phyloP scores from a whole-genome alignment of 768 basidiomycete species.

The Mycena venus region DNA sequence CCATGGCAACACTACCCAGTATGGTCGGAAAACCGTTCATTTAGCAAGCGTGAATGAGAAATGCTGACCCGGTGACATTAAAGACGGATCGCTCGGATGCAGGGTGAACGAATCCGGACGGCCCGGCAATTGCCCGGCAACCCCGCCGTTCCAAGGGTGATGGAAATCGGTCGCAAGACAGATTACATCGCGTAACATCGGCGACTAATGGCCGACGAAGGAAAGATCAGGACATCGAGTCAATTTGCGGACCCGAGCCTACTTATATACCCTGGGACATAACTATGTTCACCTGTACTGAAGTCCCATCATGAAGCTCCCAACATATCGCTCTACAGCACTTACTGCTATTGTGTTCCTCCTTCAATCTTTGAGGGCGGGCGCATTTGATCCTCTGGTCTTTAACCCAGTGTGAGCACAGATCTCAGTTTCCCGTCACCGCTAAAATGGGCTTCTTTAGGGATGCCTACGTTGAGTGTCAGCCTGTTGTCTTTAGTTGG shows the following conservation, averaged over 20 bases:
- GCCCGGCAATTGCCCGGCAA: too few species aligned
- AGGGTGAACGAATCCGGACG: too few species aligned
- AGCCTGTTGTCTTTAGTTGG: slow-evolving; percentile 21
- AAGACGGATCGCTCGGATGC: too few species aligned
- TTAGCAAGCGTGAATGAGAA: too few species aligned
- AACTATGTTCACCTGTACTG: slow-evolving; percentile 4
- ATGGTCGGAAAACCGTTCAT: too few species aligned
- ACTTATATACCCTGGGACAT: slow-evolving; percentile 3
- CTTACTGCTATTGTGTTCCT: slow-evolving; percentile 20
- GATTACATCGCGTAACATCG: slow-evolving; percentile 9
- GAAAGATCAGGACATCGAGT: slow-evolving; percentile 17
- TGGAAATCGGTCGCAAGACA: too few species aligned
- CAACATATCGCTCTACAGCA: slow-evolving; percentile 9
- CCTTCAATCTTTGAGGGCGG: slow-evolving; percentile 18
- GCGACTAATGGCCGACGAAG: slow-evolving; percentile 9
- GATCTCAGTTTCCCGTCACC: slow-evolving; percentile 14
- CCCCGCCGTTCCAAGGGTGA: too few species aligned
- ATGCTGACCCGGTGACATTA: too few species aligned
- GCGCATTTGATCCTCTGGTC: slow-evolving; percentile 22
- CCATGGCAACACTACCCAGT: background rate
- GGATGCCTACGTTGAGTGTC: slow-evolving; percentile 14
- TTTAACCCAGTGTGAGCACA: slow-evolving; percentile 20
- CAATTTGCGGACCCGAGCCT: slow-evolving; percentile 20
- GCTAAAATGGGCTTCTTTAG: slow-evolving; percentile 15
- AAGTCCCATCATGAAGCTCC: slow-evolving; percentile 21